A percentile compares a stretch with the other conserved stretches of the same genome.
These are phyloP conservation scores for Pyricularia grisea DNA, from an alignment of 2,329 filamentous ascomycete species.

Conservation along the genomic window DNA sequence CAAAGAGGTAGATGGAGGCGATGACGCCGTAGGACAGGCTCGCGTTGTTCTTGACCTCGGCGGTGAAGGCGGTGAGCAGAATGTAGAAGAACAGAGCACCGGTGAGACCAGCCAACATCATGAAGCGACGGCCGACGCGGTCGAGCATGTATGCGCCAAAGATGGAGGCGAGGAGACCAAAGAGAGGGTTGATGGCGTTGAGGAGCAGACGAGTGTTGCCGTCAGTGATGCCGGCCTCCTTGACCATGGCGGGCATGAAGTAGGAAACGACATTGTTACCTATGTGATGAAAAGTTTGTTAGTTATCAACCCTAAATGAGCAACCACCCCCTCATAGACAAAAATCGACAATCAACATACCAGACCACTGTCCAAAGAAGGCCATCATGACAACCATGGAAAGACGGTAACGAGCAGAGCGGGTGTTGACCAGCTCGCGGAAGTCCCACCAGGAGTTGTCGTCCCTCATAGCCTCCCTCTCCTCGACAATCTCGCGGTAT, in stretches of 20 bases:
- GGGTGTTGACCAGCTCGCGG: conserved; percentile 39
- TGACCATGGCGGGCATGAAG: conserved; percentile 8
- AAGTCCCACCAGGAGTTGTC: conserved; percentile 55
- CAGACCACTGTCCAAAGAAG: conserved; percentile 40
- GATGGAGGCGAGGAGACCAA: conserved; percentile 42
- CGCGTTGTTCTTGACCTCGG: conserved; percentile 16
- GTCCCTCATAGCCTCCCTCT: conserved; percentile 29
- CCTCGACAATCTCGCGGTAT: conserved; percentile 45
- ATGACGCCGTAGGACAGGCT: conserved; percentile 18
- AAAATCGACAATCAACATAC: conserved; percentile 14
- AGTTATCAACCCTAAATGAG: neutral
- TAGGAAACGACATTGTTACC: conserved; percentile 30
- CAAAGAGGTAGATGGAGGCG: neutral
- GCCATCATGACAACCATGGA: conserved; percentile 41
- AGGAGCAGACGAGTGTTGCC: conserved; percentile 6
- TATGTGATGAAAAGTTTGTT: neutral
- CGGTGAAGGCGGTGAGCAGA: conserved; percentile 26
- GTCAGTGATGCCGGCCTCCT: conserved; percentile 7
- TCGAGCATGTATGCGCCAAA: conserved; percentile 28
- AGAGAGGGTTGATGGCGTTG: conserved; percentile 43
- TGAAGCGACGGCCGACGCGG: conserved; percentile 26
- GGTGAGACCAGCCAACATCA: conserved; percentile 27
- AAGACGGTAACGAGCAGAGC: conserved; percentile 35
- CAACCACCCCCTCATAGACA: no score
- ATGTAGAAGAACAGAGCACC: conserved; percentile 8